Conservation (phyloP, 768 basidiomycete genomes). For the Suillus subluteus region DNA sequence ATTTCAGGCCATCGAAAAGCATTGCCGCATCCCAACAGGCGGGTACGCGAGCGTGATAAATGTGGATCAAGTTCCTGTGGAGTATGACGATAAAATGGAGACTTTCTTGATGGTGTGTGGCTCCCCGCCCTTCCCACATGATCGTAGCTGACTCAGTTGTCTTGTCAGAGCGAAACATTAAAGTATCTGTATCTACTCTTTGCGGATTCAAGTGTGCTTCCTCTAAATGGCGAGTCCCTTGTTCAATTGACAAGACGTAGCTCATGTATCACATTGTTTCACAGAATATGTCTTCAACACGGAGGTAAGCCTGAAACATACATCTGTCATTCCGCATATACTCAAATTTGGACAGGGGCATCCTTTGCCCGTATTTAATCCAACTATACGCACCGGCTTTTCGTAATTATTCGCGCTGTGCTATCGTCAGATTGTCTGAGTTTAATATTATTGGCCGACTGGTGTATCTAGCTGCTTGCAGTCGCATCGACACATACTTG, state of each 20-base stretch:
- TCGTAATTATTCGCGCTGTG: conserved; percentile 33
- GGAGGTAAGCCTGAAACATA: conserved; percentile 54
- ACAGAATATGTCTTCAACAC: conserved; percentile 91
- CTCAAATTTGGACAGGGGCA: conserved; percentile 50
- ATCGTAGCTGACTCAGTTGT: background rate
- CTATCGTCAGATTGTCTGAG: background rate
- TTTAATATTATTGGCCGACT: background rate
- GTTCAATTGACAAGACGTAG: conserved; percentile 14
- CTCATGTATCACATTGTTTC: background rate
- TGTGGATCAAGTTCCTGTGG: conserved; percentile 74
- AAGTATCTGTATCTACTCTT: conserved; percentile 93
- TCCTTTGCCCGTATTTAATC: conserved; percentile 70
- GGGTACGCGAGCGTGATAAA: conserved; percentile 86
- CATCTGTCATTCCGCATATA: conserved; percentile 2
- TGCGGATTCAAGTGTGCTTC: conserved; percentile 69
- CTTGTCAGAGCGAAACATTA: conserved; percentile 75
- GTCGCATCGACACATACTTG: conserved; percentile 5
- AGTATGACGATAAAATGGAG: conserved; percentile 90
- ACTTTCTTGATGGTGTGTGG: conserved; percentile 83
- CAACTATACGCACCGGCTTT: conserved; percentile 51
- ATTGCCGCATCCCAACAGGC: conserved; percentile 76
- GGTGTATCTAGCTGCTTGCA: background rate
- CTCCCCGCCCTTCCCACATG: background rate
- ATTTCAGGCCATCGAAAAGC: conserved; percentile 85
- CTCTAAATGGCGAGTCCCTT: conserved; percentile 66